Base-by-base conservation (phyloP, 306 rosid species). In the Nissolia schottii region DNA sequence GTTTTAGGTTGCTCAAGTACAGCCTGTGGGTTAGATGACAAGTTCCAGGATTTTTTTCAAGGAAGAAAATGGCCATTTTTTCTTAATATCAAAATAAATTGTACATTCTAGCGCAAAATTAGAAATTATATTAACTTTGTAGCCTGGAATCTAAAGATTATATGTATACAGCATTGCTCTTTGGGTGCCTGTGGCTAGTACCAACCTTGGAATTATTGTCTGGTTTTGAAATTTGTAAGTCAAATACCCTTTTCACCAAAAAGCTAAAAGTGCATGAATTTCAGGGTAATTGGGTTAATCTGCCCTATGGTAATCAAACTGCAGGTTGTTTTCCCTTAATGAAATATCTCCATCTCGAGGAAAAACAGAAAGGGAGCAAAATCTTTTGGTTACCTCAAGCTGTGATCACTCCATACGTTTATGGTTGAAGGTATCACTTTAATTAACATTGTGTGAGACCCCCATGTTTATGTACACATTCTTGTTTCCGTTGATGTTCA, bases 321-420 rank as follows among this genome's bases (percentile, higher is more conserved):
- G 87, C 97, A 93, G 97, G 83, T 56, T 81, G 82, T 93, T 88
- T 88, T 65, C 96, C 60, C 80, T 74, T 46, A 16, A 62, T 57
- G 95, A 84, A 77, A 81, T 87, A 31, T 76, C 86, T 63, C 66
- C 80, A 32, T 38, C 56, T 73, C 81, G 85, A 64, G 85, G 78
- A 2, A 75, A 82, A 64, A 38, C 63, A 50, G 79, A 76, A 56
- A 75, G 70, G 64, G 70, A 75, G 48, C 83, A 84, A 66, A 84
- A 84, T 34, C 53, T 88, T 76, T 81, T 90, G 85, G 90, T 82
- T 48, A 86, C 98, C 45, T 92, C 98, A 49, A 90, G 98, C 79
- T 82, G 88, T 5, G 98, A 92, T 71, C 98, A 61, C 75, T 75
- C 95, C 38, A 87, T 90, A 76, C 89, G 95, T n/a, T 54, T 92